Conservation (phyloP, 2,329 filamentous ascomycete species). For the Colletotrichum plurivorum region DNA sequence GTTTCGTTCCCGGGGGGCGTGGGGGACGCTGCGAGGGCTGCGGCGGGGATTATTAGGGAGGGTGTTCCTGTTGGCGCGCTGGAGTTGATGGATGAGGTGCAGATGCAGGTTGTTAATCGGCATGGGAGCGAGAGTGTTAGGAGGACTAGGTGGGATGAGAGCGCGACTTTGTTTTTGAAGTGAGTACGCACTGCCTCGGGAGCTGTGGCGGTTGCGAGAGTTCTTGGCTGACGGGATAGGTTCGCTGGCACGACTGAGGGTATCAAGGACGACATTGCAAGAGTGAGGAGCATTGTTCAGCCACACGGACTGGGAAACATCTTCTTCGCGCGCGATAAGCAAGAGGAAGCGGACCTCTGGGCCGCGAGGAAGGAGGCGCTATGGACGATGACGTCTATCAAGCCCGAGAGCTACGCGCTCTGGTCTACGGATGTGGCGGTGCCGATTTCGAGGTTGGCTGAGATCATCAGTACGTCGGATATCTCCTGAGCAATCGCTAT, state of each 20-base stretch:
- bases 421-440: slow-evolving; percentile 90
- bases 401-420: slow-evolving; percentile 71
- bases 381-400: slow-evolving; percentile 79
- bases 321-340: slow-evolving; percentile 75
- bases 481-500: not conserved
- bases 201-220: not conserved
- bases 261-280: slow-evolving; percentile 72
- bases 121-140: slow-evolving; percentile 69
- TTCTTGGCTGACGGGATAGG: slow-evolving; percentile 34
- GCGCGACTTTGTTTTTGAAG: slow-evolving; percentile 82
- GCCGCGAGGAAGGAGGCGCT: slow-evolving; percentile 81
- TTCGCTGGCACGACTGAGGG: slow-evolving; percentile 76
- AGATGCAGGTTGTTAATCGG: slow-evolving; percentile 78
- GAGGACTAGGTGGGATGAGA: slow-evolving; percentile 72
- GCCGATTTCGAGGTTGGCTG: slow-evolving; percentile 78
- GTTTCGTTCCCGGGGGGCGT: slow-evolving; percentile 70
- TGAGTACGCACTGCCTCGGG: slow-evolving; percentile 33
- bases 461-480: slow-evolving; percentile 69
- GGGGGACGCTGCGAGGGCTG: slow-evolving; percentile 73
- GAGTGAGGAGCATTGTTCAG: slow-evolving; percentile 69
- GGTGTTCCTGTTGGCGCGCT: slow-evolving; percentile 78
- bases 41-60: slow-evolving; percentile 73
- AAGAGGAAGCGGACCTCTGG: slow-evolving; percentile 80
- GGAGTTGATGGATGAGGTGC: slow-evolving; percentile 74
- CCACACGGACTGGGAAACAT: slow-evolving; percentile 69